phyloP scores from a whole-genome alignment of 345 rosid genomes.

The Gossypium mustelinum region DNA sequence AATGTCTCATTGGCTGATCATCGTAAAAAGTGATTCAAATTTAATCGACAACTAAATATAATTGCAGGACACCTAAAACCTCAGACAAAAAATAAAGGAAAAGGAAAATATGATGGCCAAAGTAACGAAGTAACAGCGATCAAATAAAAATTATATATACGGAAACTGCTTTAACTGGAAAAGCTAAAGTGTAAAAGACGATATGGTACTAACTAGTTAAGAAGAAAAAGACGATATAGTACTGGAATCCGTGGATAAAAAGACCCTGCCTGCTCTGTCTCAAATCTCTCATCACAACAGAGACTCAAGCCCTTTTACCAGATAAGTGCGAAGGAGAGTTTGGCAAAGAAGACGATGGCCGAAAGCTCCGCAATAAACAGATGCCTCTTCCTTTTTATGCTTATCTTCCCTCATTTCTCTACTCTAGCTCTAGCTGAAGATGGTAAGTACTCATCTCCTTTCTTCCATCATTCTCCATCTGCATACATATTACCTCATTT shows the following conservation, averaged over 20 bases:
- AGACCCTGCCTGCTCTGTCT: constrained; percentile 26
- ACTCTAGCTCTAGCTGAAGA: constrained; percentile 48
- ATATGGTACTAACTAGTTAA: neutral
- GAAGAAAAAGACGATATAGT: constrained; percentile 15
- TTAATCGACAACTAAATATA: too few species aligned
- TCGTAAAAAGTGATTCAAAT: too few species aligned
- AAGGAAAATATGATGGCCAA: neutral
- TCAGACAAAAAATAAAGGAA: neutral
- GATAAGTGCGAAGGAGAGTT: constrained; percentile 10
- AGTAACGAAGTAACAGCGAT: constrained; percentile 4
- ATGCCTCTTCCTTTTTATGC: constrained; percentile 36
- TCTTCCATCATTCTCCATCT: neutral
- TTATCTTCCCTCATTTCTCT: constrained; percentile 39
- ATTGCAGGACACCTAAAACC: neutral
- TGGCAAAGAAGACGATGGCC: constrained; percentile 45
- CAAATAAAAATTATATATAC: neutral
- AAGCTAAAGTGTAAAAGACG: constrained; percentile 12
- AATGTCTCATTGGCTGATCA: too few species aligned
- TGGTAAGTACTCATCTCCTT: constrained; percentile 41
- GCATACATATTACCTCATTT: neutral
- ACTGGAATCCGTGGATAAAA: constrained; percentile 51
- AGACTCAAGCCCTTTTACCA: neutral
- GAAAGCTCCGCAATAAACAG: constrained; percentile 25
- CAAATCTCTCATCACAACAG: constrained; percentile 16
- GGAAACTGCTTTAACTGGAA: neutral